Evolutionary conservation across 1,284 basidiomycete genomes (phyloP), one percentile per base, ranked within the genome.

Genomic region (Stygiomarasmius scandens): DNA sequence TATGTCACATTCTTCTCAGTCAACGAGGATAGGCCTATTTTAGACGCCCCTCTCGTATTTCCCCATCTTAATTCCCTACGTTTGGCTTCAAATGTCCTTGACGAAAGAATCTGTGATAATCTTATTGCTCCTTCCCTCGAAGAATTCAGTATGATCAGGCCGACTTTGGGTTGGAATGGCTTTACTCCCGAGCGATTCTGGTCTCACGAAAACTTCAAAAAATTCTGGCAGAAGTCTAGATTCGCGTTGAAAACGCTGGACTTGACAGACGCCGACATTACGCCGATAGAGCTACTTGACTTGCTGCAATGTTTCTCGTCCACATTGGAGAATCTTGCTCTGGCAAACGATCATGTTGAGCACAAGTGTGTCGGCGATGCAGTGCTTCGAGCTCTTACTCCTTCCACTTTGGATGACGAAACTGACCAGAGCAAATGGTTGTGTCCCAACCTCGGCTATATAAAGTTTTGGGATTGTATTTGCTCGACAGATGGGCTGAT

Each of bases 401-500:
- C 24, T 9, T n/a, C 16, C 16, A 44, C 27, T 32, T 32, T 32
- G 29, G 12, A 32, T 12, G 12, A 32, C 29, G 29, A 32, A 12
- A 56, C 20, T 49, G 58, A 47, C 24, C 27, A 36, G 32, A 29
- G 45, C 20, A 16, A 2, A 57, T 23, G 49, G 14, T 57, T 71
- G 24, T 71, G 70, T 52, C 70, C 69, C 5, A 58, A 58, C 10
- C 61, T 71, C 9, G 58, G 56, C n/a, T 56, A 59, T 27, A 50
- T 71, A 29, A 64, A 65, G 44, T 55, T 71, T 9, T 70, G 65
- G 67, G 66, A 67, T 25, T 69, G 67, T 47, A 62, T 67, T 1
- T 54, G 53, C 0, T 64, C 67, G 0, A 56, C 64, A 5, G 71
- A 71, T 52, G 71, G 69, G 1, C 54, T 64, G 2, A 54, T 71